A percentile compares a stretch with the other conserved stretches of the same genome.
Evolutionary conservation across 768 basidiomycete genomes (phyloP).

Genomic region (Boletellus ananas): DNA sequence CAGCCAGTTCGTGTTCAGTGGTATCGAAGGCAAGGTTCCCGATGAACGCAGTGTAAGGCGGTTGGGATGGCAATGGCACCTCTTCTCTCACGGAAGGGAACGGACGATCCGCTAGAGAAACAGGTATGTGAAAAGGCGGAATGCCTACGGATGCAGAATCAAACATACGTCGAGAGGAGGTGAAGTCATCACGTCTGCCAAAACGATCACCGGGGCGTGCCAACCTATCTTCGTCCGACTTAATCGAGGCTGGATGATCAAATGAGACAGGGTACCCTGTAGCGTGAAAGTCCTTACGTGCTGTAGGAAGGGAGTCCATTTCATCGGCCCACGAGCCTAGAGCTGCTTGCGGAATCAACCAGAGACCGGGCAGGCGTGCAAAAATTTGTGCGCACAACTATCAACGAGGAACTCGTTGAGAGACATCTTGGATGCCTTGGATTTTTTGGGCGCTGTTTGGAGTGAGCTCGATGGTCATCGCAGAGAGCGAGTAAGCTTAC

Average conservation of each 20-base stretch:
- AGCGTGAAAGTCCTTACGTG: constrained; percentile 60
- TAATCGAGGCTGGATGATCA: constrained; percentile 53
- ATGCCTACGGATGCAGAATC: constrained; percentile 2
- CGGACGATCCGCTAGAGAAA: constrained; percentile 50
- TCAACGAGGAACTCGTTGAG: constrained; percentile 92
- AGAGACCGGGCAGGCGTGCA: constrained; percentile 5
- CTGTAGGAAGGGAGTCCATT: constrained; percentile 89
- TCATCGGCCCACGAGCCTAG: constrained; percentile 98
- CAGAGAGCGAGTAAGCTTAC: constrained; percentile 11
- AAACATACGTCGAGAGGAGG: constrained; percentile 56
- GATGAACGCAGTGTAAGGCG: constrained; percentile 95
- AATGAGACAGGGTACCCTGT: constrained; percentile 11
- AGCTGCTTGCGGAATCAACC: constrained; percentile 40
- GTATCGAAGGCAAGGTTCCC: constrained; percentile 95
- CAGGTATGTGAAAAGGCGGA: constrained; percentile 6
- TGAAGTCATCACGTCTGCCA: constrained; percentile 60
- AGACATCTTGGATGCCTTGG: constrained; percentile 86
- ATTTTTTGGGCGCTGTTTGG: constrained; percentile 72
- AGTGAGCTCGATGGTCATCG: constrained; percentile 5
- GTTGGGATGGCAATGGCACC: constrained; percentile 89
- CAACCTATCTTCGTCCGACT: constrained; percentile 61
- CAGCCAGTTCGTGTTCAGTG: constrained; percentile 74
- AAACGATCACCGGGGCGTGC: constrained; percentile 51
- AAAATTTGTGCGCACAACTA: constrained; percentile 50
- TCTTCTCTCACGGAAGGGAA: constrained; percentile 73